Evolutionary conservation across 306 rosid genomes (phyloP), one percentile per base, ranked within the genome.

Genomic region (Quercus rubra): DNA sequence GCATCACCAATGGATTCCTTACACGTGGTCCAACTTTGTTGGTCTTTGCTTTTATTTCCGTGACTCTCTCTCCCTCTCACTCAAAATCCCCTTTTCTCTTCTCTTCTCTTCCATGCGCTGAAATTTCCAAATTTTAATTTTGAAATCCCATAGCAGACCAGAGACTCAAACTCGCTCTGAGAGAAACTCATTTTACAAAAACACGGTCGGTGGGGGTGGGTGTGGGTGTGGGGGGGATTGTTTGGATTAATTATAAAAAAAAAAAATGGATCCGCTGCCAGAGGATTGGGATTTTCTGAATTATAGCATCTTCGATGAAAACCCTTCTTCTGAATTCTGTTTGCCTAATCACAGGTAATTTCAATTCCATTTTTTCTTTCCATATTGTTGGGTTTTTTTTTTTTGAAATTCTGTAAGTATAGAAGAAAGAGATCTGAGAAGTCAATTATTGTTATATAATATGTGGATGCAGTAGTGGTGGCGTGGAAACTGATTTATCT

Each of bases 251-350:
- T 35, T 35, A 35, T 35, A 30, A 5, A 33, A 35, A 35, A 31
- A 33, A 35, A 57, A 77, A 76, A 91, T 93, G 97, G 92, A 91
- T 86, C 83, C 91, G 3, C 43, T 86, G 11, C 43, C 87, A 18
- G 90, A 82, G 52, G 87, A 77, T 76, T 92, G 88, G 91, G 95
- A 92, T 85, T 85, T 87, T 62, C 85, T 90, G 17, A 92, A 92
- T 82, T 86, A 76, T 83, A 49, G 83, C 28, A 82, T 89, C 82
- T 89, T 87, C 83, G 86, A 77, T 21, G 89, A 79, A 55, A 61
- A 79, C 59, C 88, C 79, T 35, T 78, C 94, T 83, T 63, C 87
- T 70, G 80, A 82, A 84, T 91, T 90, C 68, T 87, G 86, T 3
- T 90, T 91, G 92, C 71, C 91, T 77, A 85, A 85, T 75, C 76